A percentile compares a stretch with the other conserved stretches of the same genome.
These are phyloP conservation scores for Leptographium wingfieldii DNA, from an alignment of 2,329 filamentous ascomycete species.

Conservation along the genomic window DNA sequence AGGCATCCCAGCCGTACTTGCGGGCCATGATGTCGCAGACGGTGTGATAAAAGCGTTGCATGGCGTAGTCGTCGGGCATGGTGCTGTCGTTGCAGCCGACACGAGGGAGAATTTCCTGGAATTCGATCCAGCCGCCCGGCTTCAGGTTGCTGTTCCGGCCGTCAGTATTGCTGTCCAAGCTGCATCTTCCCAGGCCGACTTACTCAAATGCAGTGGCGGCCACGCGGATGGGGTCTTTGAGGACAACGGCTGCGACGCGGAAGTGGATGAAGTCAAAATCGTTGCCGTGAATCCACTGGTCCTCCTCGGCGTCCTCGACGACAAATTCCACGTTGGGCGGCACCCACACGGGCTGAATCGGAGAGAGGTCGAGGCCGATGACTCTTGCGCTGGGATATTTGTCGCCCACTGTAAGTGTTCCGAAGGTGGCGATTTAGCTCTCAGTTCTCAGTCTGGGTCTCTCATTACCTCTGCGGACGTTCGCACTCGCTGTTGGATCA, in stretches of 20 bases:
- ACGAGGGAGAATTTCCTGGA: constrained; percentile 29
- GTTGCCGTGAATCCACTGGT: constrained; percentile 40
- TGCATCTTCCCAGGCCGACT: constrained; percentile 9
- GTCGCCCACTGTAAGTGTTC: constrained; percentile 26
- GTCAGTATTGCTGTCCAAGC: background rate
- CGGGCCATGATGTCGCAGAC: constrained; percentile 13
- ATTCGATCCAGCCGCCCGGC: constrained; percentile 37
- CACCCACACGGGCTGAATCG: constrained; percentile 30
- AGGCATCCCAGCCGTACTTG: constrained; percentile 25
- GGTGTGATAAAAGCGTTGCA: constrained; percentile 20
- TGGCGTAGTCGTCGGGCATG: constrained; percentile 26
- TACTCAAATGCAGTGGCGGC: constrained; percentile 31
- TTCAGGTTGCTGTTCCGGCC: constrained; percentile 22
- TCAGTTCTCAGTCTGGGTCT: background rate
- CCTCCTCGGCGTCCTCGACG: constrained; percentile 40
- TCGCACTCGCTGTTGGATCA: background rate
- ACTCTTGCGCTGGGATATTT: constrained; percentile 30
- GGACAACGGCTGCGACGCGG: constrained; percentile 39
- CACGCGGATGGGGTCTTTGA: constrained; percentile 37
- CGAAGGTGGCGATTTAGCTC: background rate
- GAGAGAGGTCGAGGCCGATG: constrained; percentile 31
- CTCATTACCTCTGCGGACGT: background rate
- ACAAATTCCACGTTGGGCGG: constrained; percentile 42
- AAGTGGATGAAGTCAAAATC: constrained; percentile 50
- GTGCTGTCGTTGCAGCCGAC: constrained; percentile 31